phyloP scores from a whole-genome alignment of 1,284 basidiomycete genomes.

The Lignosus rhinocerotis region DNA sequence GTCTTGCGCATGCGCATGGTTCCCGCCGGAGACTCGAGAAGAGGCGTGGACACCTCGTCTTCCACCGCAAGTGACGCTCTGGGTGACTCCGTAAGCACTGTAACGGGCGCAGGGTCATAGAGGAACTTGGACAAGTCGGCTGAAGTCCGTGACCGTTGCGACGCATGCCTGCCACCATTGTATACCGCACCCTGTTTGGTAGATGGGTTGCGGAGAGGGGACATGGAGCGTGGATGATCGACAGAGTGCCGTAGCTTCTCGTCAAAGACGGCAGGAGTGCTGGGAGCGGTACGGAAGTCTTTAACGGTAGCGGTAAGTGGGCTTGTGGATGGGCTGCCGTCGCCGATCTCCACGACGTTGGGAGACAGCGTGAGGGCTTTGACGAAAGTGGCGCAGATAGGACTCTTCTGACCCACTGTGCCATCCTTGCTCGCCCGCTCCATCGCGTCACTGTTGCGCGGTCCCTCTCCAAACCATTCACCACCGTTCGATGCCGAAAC shows the following conservation, averaged over 20 bases:
- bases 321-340: background rate
- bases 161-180: conserved; percentile 10
- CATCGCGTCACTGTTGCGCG: conserved; percentile 9
- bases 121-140: conserved; percentile 12
- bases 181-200: background rate
- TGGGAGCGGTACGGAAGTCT: conserved; percentile 14
- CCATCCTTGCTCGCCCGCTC: conserved; percentile 15
- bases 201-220: background rate
- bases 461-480: background rate
- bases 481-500: background rate
- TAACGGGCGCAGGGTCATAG: background rate
- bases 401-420: conserved; percentile 7
- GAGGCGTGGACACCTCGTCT: background rate
- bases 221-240: background rate
- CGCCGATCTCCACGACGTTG: conserved; percentile 7
- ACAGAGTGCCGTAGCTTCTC: background rate
- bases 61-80: background rate
- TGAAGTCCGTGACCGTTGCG: conserved; percentile 22
- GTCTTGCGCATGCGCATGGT: conserved; percentile 20
- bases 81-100: background rate
- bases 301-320: conserved; percentile 5
- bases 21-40: conserved; percentile 6
- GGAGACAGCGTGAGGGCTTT: conserved; percentile 8
- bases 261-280: background rate
- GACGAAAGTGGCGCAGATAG: conserved; percentile 18